A percentile compares a stretch with the other conserved stretches of the same genome.
Conservation (phyloP, 306 rosid species). For the Quercus ilex region DNA sequence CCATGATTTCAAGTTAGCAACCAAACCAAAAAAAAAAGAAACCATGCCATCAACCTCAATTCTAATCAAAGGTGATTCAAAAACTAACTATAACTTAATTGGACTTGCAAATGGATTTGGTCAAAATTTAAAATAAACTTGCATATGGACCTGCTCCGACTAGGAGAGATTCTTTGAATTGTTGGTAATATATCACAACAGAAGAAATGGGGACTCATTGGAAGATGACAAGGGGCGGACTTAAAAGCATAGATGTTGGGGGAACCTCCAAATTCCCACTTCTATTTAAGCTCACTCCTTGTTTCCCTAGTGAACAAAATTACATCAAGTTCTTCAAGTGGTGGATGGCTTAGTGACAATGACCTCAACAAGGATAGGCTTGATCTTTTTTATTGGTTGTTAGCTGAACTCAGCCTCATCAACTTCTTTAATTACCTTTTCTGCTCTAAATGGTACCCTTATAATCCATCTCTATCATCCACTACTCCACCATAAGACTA, state of each 20-base stretch:
- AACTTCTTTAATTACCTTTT: slow-evolving; percentile 53
- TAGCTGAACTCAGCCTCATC: slow-evolving; percentile 50
- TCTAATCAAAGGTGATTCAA: too few species aligned
- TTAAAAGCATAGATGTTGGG: too few species aligned
- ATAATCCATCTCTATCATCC: slow-evolving; percentile 21
- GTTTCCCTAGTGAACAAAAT: slow-evolving; percentile 51
- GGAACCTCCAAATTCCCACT: background rate
- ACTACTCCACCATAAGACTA: background rate
- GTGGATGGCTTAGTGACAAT: slow-evolving; percentile 56
- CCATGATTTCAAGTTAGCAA: too few species aligned
- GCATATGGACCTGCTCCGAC: too few species aligned
- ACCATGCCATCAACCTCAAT: too few species aligned
- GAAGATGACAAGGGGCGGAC: background rate
- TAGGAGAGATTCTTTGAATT: too few species aligned
- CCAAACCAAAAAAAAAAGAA: too few species aligned
- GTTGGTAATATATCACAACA: too few species aligned
- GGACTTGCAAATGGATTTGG: too few species aligned
- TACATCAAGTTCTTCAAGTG: slow-evolving; percentile 20
- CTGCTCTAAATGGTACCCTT: slow-evolving; percentile 50
- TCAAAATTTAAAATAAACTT: too few species aligned
- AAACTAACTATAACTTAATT: too few species aligned
- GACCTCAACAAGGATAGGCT: slow-evolving; percentile 52
- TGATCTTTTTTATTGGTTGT: slow-evolving; percentile 60
- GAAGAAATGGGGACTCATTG: slow-evolving; percentile 34
- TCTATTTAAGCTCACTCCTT: slow-evolving; percentile 55